These are phyloP conservation scores for Aspergillus sclerotialis DNA, from an alignment of 2,329 filamentous ascomycete genomes.

Conservation along the genomic window DNA sequence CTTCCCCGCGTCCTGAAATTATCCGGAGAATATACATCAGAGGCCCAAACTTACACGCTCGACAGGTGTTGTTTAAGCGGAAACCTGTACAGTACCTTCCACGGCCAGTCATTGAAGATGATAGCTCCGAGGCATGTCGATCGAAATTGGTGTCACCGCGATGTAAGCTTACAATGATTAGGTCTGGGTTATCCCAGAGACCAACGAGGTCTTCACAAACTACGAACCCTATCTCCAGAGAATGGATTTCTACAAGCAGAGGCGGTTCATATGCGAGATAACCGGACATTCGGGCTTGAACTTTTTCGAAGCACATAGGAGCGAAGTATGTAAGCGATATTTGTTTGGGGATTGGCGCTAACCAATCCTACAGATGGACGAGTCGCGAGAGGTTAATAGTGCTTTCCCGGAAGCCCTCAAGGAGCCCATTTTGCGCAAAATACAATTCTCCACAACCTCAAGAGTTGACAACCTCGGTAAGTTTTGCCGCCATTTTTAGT, in stretches of 20 bases:
- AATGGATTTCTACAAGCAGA: constrained; percentile 91
- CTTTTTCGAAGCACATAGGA: constrained; percentile 87
- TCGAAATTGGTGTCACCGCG: constrained; percentile 8
- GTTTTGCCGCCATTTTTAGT: constrained; percentile 13
- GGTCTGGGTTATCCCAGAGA: constrained; percentile 89
- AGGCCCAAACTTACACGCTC: constrained; percentile 12
- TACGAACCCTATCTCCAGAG: constrained; percentile 84
- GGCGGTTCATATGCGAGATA: constrained; percentile 90
- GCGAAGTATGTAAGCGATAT: constrained; percentile 60
- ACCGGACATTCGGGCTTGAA: constrained; percentile 85
- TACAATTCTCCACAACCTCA: constrained; percentile 84
- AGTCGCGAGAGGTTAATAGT: constrained; percentile 82
- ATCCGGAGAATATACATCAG: constrained; percentile 1
- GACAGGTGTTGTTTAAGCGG: constrained; percentile 86
- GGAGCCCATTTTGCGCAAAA: constrained; percentile 78
- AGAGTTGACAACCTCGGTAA: constrained; percentile 75
- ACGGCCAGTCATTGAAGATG: constrained; percentile 65
- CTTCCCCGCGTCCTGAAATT: constrained; percentile 1
- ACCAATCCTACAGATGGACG: constrained; percentile 53
- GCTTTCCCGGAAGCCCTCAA: constrained; percentile 88
- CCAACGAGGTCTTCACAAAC: constrained; percentile 78
- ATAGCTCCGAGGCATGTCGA: constrained; percentile 68
- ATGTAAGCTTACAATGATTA: constrained; percentile 31
- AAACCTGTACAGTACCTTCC: constrained; percentile 84
- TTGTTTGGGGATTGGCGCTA: constrained; percentile 11